phyloP scores from a whole-genome alignment of 2,329 filamentous ascomycete species.

The Monosporascus sp. region DNA sequence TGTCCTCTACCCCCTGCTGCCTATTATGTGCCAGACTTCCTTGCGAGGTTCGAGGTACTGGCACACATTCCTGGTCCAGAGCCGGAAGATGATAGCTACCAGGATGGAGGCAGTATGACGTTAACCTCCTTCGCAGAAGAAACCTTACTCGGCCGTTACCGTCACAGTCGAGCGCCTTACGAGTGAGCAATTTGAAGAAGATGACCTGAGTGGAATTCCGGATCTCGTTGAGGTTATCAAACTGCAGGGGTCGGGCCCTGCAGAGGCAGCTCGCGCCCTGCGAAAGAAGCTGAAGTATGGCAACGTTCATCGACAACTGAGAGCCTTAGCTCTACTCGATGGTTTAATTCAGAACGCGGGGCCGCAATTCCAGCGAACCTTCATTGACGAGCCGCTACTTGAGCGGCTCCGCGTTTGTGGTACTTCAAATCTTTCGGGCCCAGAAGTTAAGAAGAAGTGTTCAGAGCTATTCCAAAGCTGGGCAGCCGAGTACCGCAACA shows the following conservation, averaged over 20 bases:
- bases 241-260: conserved; percentile 79
- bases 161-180: conserved; percentile 89
- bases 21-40: too few relatives aligned
- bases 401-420: conserved; percentile 86
- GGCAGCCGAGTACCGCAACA: conserved; percentile 75
- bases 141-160: conserved; percentile 89
- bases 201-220: conserved; percentile 86
- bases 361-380: conserved; percentile 75
- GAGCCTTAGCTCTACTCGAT: conserved; percentile 83
- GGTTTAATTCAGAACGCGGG: conserved; percentile 94
- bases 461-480: conserved; percentile 81
- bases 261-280: conserved; percentile 84
- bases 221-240: conserved; percentile 93
- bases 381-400: conserved; percentile 85
- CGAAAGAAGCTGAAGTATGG: conserved; percentile 99
- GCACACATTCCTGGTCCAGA: too few relatives aligned
- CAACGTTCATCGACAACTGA: conserved; percentile 84
- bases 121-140: conserved; percentile 48
- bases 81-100: too few relatives aligned
- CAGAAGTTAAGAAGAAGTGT: conserved; percentile 82
- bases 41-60: too few relatives aligned
- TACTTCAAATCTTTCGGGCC: conserved; percentile 77
- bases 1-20: too few relatives aligned
- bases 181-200: conserved; percentile 81
- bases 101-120: not conserved